These are phyloP conservation scores for Corymbia maculata DNA, from an alignment of 345 rosid genomes.

Conservation along the genomic window DNA sequence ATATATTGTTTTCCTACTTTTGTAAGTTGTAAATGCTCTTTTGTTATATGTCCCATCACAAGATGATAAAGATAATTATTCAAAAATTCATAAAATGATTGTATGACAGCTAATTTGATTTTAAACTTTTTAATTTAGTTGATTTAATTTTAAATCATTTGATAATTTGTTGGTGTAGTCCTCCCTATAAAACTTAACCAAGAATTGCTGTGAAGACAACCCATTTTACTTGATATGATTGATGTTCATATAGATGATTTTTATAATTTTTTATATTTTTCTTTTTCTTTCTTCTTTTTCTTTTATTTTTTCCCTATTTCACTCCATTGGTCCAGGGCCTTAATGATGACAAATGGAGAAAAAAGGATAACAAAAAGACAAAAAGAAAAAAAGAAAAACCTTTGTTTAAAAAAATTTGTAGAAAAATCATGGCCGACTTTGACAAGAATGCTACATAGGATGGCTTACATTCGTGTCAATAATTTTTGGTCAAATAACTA, in stretches of 20 bases:
- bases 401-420: neutral
- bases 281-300: rapidly evolving
- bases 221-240: rapidly evolving
- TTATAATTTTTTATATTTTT: neutral
- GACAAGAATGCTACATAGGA: rapidly evolving
- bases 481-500: rapidly evolving
- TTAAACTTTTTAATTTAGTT: neutral
- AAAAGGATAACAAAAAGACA: neutral
- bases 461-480: rapidly evolving
- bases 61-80: neutral
- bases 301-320: neutral
- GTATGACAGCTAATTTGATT: rapidly evolving
- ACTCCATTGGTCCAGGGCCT: rapidly evolving
- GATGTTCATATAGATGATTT: rapidly evolving
- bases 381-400: neutral
- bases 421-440: rapidly evolving
- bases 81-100: neutral
- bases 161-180: neutral
- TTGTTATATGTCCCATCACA: rapidly evolving
- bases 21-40: neutral
- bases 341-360: rapidly evolving
- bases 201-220: rapidly evolving
- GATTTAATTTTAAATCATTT: neutral
- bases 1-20: neutral
- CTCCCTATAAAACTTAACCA: rapidly evolving